These are phyloP conservation scores for Paraphoma sp. DNA, from an alignment of 2,329 filamentous ascomycete species.

Conservation along the genomic window DNA sequence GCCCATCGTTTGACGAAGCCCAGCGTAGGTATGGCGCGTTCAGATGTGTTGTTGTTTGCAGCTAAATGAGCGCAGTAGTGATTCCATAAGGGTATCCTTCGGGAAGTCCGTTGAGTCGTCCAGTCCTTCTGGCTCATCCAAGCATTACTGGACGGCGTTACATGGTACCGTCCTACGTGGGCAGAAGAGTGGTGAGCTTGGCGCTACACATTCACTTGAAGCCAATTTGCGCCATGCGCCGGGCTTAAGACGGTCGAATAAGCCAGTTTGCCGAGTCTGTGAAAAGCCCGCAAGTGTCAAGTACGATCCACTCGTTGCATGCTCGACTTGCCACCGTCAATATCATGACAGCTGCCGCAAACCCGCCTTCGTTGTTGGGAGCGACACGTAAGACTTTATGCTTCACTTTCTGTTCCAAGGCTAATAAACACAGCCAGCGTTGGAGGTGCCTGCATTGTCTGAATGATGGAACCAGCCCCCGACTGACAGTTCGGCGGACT, in stretches of 20 bases:
- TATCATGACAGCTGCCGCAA: slow-evolving; percentile 48
- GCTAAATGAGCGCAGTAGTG: too few relatives aligned
- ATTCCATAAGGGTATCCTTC: too few relatives aligned
- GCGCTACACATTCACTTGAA: background rate
- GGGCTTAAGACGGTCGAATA: slow-evolving; percentile 9
- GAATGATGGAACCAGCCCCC: background rate
- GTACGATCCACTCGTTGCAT: slow-evolving; percentile 38
- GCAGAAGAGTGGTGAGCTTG: background rate
- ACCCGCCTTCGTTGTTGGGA: slow-evolving; percentile 18
- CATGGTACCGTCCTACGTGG: background rate
- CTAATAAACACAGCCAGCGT: slow-evolving; percentile 12
- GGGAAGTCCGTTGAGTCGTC: too few relatives aligned
- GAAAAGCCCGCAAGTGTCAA: slow-evolving; percentile 23
- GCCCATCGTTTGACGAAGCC: background rate
- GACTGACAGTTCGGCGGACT: background rate
- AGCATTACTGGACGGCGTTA: too few relatives aligned
- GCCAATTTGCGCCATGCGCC: background rate
- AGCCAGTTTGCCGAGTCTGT: slow-evolving; percentile 40
- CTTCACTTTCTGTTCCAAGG: background rate
- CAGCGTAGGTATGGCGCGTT: slow-evolving; percentile 10
- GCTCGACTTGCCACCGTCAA: slow-evolving; percentile 38
- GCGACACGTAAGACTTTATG: slow-evolving; percentile 13
- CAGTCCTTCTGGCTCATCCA: too few relatives aligned
- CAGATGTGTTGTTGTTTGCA: too few relatives aligned
- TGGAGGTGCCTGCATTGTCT: slow-evolving; percentile 24